These are phyloP conservation scores for Fomes fomentarius DNA, from an alignment of 1,284 basidiomycete genomes.

Conservation along the genomic window DNA sequence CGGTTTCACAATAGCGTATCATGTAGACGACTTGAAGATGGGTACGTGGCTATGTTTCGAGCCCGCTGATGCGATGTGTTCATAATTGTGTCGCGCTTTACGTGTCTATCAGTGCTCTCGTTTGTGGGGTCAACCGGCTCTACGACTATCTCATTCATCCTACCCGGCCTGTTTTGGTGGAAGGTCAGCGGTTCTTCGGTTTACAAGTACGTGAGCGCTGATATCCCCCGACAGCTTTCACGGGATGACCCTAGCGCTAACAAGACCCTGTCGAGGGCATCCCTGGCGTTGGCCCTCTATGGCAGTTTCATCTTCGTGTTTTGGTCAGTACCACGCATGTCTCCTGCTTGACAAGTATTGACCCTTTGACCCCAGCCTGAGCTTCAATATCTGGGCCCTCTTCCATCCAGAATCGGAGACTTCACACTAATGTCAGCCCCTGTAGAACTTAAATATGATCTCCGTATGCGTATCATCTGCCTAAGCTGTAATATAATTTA, in stretches of 20 bases:
- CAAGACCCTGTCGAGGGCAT: conserved; percentile 60
- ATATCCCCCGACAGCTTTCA: conserved; percentile 79
- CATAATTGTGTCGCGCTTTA: conserved; percentile 5
- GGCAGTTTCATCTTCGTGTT: conserved; percentile 85
- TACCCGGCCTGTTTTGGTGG: conserved; percentile 88
- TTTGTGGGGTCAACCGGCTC: conserved; percentile 98
- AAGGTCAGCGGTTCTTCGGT: conserved; percentile 51
- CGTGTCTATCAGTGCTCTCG: conserved; percentile 69
- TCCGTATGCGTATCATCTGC: neutral
- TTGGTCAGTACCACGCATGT: conserved; percentile 65
- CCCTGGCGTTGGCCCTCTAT: conserved; percentile 74
- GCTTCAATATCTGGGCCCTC: conserved; percentile 76
- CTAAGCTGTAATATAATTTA: conserved; percentile 2
- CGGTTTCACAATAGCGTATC: conserved; percentile 81
- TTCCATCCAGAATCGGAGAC: conserved; percentile 33
- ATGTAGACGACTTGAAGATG: conserved; percentile 83
- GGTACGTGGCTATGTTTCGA: conserved; percentile 51
- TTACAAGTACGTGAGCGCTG: neutral
- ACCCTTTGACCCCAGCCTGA: conserved; percentile 49
- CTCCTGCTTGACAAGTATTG: conserved; percentile 5
- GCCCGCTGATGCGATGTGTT: neutral
- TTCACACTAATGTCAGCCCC: conserved; percentile 20
- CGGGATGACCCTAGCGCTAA: conserved; percentile 64
- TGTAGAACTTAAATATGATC: too few relatives aligned
- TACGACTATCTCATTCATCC: conserved; percentile 96